A percentile compares a stretch with the other conserved stretches of the same genome.
phyloP scores from a whole-genome alignment of 768 basidiomycete species.

The Xerocomellus chrysenteron region DNA sequence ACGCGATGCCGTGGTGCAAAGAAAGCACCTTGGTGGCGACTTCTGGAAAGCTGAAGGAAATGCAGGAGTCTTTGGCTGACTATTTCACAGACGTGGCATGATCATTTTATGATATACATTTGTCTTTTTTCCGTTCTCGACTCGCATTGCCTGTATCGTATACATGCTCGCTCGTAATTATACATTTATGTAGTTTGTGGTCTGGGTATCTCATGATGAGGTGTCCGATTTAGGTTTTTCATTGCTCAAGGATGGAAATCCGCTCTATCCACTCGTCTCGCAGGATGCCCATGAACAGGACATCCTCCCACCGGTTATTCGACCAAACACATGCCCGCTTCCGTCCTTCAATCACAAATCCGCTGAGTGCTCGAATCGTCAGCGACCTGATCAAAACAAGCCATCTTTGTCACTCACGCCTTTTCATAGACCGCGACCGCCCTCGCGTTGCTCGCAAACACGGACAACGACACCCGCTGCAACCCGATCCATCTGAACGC shows the following conservation, averaged over 20 bases:
- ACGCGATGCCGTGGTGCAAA: conserved; percentile 46
- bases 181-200: neutral
- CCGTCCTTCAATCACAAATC: conserved; percentile 41
- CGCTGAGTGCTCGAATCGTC: conserved; percentile 23
- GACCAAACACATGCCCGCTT: conserved; percentile 37
- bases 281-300: conserved; percentile 39
- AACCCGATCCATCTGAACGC: conserved; percentile 40
- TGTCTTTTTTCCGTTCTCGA: neutral
- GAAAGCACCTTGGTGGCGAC: conserved; percentile 43
- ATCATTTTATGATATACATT: neutral
- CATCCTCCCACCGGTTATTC: conserved; percentile 38
- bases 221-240: neutral
- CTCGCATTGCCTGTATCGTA: conserved; percentile 7
- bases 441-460: conserved; percentile 38
- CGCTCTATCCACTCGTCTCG: conserved; percentile 39
- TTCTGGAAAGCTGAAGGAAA: conserved; percentile 44
- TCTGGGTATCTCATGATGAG: conserved; percentile 5
- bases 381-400: conserved; percentile 2
- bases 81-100: conserved; percentile 45
- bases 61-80: conserved; percentile 46
- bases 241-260: conserved; percentile 22
- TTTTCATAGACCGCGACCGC: conserved; percentile 42
- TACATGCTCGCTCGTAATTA: conserved; percentile 12
- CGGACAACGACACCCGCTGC: conserved; percentile 42
- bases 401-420: conserved; percentile 33